phyloP scores from a whole-genome alignment of 2,329 filamentous ascomycete genomes.

The Cladophialophora psammophila region DNA sequence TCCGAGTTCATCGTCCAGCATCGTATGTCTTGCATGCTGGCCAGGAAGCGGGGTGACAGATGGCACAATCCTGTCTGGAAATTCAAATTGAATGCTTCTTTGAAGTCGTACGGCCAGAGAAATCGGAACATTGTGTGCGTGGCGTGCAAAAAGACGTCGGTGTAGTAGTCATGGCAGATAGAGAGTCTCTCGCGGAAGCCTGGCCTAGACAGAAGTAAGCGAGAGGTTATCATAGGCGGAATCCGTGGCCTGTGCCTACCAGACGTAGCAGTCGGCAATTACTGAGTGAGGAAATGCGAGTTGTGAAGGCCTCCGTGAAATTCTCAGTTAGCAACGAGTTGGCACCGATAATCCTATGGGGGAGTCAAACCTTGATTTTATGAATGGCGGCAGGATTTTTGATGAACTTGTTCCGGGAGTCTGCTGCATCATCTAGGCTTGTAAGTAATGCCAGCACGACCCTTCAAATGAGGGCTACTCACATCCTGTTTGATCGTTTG shows the following conservation, averaged over 20 bases:
- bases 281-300: background rate
- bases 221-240: background rate
- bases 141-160: background rate
- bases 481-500: background rate
- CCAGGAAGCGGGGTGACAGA: constrained; percentile 2
- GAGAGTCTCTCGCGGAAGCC: background rate
- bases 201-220: background rate
- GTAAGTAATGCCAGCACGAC: background rate
- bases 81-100: background rate
- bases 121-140: background rate
- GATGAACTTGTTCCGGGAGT: background rate
- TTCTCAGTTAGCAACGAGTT: background rate
- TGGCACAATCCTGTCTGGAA: background rate
- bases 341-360: background rate
- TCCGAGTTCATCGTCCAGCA: constrained; percentile 16
- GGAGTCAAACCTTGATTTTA: background rate
- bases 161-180: background rate
- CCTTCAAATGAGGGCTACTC: background rate
- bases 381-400: background rate
- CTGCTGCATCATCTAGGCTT: background rate
- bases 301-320: background rate
- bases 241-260: background rate
- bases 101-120: background rate
- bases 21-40: constrained; percentile 4
- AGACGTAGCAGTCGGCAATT: background rate